These are phyloP conservation scores for Alternaria brassicae DNA, from an alignment of 2,329 filamentous ascomycete species.

Conservation along the genomic window DNA sequence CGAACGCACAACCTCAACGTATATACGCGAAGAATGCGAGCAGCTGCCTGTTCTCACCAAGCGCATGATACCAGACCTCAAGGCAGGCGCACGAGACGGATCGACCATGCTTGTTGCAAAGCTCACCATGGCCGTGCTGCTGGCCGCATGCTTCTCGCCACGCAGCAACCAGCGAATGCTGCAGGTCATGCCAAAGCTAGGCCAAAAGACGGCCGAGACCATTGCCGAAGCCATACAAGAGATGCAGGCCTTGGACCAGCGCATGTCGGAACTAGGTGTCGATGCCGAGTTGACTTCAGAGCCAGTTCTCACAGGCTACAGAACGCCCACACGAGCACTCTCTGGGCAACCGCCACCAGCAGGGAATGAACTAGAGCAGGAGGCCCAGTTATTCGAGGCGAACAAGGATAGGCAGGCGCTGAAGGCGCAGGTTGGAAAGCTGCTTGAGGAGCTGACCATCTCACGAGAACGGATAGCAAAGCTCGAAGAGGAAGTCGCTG, in stretches of 20 bases:
- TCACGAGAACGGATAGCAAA: conserved; percentile 52
- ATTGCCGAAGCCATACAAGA: conserved; percentile 53
- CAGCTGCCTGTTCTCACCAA: conserved; percentile 50
- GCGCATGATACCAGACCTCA: conserved; percentile 55
- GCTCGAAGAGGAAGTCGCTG: conserved; percentile 58
- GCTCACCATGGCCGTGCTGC: conserved; percentile 58
- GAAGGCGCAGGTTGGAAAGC: conserved; percentile 49
- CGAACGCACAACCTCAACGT: conserved; percentile 57
- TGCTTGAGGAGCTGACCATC: conserved; percentile 53
- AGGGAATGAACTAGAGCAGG: conserved; percentile 56
- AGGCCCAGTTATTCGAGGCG: conserved; percentile 58
- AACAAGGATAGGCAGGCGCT: conserved; percentile 56
- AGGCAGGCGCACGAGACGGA: conserved; percentile 57
- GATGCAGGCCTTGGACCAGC: conserved; percentile 47
- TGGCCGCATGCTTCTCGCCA: conserved; percentile 57
- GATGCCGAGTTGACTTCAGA: conserved; percentile 47
- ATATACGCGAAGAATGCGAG: conserved; percentile 56
- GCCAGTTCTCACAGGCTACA: conserved; percentile 41
- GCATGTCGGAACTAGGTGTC: conserved; percentile 47
- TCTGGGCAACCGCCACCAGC: conserved; percentile 37
- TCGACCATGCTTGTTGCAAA: conserved; percentile 51
- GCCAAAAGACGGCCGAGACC: conserved; percentile 45
- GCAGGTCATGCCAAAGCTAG: conserved; percentile 49
- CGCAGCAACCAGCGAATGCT: conserved; percentile 59
- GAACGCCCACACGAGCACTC: conserved; percentile 42